phyloP scores from a whole-genome alignment of 257 asterid genomes.

The Solanum pennellii region DNA sequence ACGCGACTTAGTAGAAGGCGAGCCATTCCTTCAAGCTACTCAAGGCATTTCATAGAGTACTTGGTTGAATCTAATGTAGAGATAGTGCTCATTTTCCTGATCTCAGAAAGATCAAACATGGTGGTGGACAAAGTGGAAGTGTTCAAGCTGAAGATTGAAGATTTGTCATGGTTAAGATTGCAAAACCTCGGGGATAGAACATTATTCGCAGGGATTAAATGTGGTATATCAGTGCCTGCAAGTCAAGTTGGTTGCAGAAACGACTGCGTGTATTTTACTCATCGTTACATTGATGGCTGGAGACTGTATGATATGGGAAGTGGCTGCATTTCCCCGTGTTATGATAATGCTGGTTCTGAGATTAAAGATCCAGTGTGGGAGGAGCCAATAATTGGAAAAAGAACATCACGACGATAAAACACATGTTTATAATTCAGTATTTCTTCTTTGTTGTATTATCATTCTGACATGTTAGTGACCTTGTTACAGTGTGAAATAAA shows the following conservation, averaged over 20 bases:
- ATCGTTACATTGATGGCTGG: slow-evolving; percentile 7
- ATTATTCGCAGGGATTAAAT: slow-evolving; percentile 12
- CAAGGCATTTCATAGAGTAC: slow-evolving; percentile 17
- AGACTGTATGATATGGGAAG: slow-evolving; percentile 12
- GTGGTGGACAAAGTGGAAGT: slow-evolving; percentile 19
- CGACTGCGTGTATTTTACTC: slow-evolving; percentile 14
- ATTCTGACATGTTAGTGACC: background rate
- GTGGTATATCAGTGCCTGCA: slow-evolving; percentile 10
- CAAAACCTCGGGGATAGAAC: slow-evolving; percentile 11
- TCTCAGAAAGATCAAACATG: background rate
- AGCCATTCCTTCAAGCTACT: slow-evolving; percentile 9
- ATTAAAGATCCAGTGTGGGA: background rate
- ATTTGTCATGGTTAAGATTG: slow-evolving; percentile 2
- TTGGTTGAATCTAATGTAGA: slow-evolving; percentile 19
- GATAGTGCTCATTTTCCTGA: slow-evolving; percentile 17
- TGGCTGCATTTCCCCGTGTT: slow-evolving; percentile 5
- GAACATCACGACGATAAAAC: background rate
- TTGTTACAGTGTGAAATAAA: background rate
- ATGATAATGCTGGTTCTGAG: background rate
- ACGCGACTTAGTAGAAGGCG: slow-evolving; percentile 4
- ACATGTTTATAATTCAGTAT: background rate
- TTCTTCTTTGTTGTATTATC: background rate
- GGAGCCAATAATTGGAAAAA: background rate
- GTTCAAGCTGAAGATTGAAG: background rate
- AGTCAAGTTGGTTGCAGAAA: slow-evolving; percentile 16